A percentile compares a stretch with the other conserved stretches of the same genome.
Conservation (phyloP, 441 rosid genomes). For the Daphne laureola region DNA sequence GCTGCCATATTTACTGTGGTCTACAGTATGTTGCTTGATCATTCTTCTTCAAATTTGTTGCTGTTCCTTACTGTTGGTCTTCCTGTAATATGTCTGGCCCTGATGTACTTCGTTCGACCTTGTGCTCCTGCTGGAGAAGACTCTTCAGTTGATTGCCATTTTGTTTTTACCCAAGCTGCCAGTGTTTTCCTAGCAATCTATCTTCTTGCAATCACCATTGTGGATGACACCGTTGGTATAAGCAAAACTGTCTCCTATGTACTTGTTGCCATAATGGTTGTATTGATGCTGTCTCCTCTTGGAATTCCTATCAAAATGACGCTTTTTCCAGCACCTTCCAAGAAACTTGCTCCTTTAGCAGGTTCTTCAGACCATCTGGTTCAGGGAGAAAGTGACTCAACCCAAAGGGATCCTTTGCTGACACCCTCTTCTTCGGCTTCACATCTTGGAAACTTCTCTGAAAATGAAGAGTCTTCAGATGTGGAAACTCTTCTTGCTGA, state of each 20-base stretch:
- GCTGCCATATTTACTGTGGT: slow-evolving; percentile 76
- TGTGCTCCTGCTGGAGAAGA: slow-evolving; percentile 85
- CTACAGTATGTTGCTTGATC: slow-evolving; percentile 49
- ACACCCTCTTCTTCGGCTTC: slow-evolving; percentile 59
- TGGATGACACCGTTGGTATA: slow-evolving; percentile 35
- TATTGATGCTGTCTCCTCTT: slow-evolving; percentile 66
- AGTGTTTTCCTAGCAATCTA: slow-evolving; percentile 65
- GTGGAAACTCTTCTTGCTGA: slow-evolving; percentile 68
- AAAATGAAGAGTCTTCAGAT: slow-evolving; percentile 51
- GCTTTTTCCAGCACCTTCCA: slow-evolving; percentile 47
- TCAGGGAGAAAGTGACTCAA: slow-evolving; percentile 32
- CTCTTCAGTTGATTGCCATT: slow-evolving; percentile 68
- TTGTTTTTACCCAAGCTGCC: slow-evolving; percentile 56
- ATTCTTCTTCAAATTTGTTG: slow-evolving; percentile 54
- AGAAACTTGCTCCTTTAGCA: slow-evolving; percentile 27
- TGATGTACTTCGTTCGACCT: slow-evolving; percentile 70
- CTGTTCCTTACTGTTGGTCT: slow-evolving; percentile 64
- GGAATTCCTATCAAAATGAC: slow-evolving; percentile 95
- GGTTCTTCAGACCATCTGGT: slow-evolving; percentile 55
- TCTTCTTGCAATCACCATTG: slow-evolving; percentile 46
- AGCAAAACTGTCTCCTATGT: slow-evolving; percentile 33
- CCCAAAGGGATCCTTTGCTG: slow-evolving; percentile 47
- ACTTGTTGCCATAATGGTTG: slow-evolving; percentile 49
- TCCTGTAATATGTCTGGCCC: slow-evolving; percentile 55
- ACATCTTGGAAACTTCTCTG: slow-evolving; percentile 48